Percentiles rank a stretch among this genome's conserved stretches.
These are phyloP conservation scores for Babesia gibsoni DNA, from an alignment of 169 alveolate species.

Conservation along the genomic window DNA sequence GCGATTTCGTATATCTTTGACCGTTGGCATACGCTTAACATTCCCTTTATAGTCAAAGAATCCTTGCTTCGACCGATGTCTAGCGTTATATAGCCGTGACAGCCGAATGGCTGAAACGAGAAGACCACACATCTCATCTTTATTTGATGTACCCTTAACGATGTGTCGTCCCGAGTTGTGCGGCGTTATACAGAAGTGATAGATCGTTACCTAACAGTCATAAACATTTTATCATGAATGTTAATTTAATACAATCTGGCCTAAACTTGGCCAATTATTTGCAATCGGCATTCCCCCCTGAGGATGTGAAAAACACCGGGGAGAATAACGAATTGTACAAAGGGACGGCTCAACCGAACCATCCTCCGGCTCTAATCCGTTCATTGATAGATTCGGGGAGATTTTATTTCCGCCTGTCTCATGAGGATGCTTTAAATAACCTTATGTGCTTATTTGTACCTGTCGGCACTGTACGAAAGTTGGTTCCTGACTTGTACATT, in stretches of 20 bases:
- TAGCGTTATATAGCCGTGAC: constrained; percentile 17
- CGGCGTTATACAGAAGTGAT: not conserved
- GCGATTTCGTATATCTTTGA: not conserved
- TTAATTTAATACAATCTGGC: constrained; percentile 32
- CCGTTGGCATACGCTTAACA: not conserved
- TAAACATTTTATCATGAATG: constrained; percentile 11
- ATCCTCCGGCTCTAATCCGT: constrained; percentile 40
- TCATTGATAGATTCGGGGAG: constrained; percentile 43
- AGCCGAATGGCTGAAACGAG: not conserved
- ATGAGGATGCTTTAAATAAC: constrained; percentile 36
- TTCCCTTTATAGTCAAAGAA: not conserved
- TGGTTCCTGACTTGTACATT: constrained; percentile 58
- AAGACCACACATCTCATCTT: constrained; percentile 14
- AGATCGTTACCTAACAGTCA: not conserved
- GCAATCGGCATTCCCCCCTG: constrained; percentile 44
- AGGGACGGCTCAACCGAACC: constrained; percentile 6
- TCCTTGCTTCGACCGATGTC: constrained; percentile 11
- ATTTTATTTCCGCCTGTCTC: constrained; percentile 42
- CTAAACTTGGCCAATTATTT: constrained; percentile 37
- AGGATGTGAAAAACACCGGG: not conserved
- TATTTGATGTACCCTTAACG: not conserved
- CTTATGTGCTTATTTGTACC: constrained; percentile 41
- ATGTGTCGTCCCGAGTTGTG: not conserved
- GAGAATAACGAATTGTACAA: constrained; percentile 27
- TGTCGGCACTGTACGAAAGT: constrained; percentile 45